Base-by-base conservation (phyloP, 2,329 filamentous ascomycete genomes). In the Aspergillus novoparasiticus region DNA sequence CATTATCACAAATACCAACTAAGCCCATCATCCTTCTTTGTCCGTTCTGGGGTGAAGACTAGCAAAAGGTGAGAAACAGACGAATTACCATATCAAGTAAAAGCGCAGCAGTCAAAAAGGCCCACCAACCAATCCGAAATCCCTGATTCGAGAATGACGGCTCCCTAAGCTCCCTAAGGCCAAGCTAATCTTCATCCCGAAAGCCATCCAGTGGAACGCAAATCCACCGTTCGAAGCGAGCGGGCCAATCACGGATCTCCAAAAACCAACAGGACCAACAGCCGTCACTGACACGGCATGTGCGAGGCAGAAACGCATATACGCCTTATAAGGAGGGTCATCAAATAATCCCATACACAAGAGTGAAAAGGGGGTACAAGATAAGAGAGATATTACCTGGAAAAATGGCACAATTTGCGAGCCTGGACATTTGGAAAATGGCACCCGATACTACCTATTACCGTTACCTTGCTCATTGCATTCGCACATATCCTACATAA, bases 291-390 rank as follows among this genome's bases (percentile, higher is more conserved):
- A 36, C 34, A 36, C 34, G 26, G 28, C 46, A 26, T 28, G 32
- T 28, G 46, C 58, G 50, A 59, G 58, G 58, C 58, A 46, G 58
- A 41, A 28, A 23, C 58, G 30, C 21, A 53, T 28, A 21, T 59
- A 34, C 21, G 58, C 58, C 58, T 59, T 59, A 57, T 46, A 43
- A 43, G 34, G 45, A 50, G 26, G 2, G 19, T 46, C 26, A 19
- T 4, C 9, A 10, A 12, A 14, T 46, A 11, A 21, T 6, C n/a
- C 2, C 19, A 21, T 23, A 12, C 43, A 5, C n/a, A 46, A 45
- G 14, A 45, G 11, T 4, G 43, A n/a, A 9, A 41, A 41, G 19
- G 39, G 34, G 14, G 34, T 16, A 16, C 5, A 36, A 6, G 34
- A 16, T 16, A 16, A 16, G 5, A 16, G 4, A 36, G 8, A 41